phyloP scores from a whole-genome alignment of 176 grass and related monocot genomes.

The Tillandsia leiboldiana region DNA sequence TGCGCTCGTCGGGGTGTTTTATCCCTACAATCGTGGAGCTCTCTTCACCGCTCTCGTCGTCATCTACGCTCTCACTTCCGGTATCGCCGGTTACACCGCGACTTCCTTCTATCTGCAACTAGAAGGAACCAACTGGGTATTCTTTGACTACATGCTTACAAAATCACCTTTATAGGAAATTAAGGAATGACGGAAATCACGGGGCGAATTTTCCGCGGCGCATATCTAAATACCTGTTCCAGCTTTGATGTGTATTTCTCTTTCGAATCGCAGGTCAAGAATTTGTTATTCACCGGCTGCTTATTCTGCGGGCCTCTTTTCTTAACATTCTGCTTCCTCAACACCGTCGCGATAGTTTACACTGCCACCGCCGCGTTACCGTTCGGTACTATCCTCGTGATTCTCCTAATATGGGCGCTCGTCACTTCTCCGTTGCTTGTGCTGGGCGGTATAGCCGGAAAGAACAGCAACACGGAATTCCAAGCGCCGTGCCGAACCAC shows the following conservation, averaged over 20 bases:
- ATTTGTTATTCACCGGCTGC: constrained; percentile 78
- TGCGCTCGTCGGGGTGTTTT: constrained; percentile 80
- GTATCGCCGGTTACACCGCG: constrained; percentile 86
- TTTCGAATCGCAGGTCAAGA: constrained; percentile 68
- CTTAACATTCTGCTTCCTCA: constrained; percentile 89
- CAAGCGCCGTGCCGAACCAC: constrained; percentile 73
- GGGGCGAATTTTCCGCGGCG: too few relatives aligned
- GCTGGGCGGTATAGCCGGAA: constrained; percentile 79
- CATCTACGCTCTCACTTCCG: constrained; percentile 85
- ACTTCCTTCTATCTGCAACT: constrained; percentile 88
- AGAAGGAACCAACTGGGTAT: constrained; percentile 86
- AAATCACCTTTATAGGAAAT: too few relatives aligned
- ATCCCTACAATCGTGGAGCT: constrained; percentile 87
- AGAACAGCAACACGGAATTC: constrained; percentile 85
- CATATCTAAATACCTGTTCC: too few relatives aligned
- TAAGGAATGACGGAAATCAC: too few relatives aligned
- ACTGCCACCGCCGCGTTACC: constrained; percentile 85
- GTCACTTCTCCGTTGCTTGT: constrained; percentile 87
- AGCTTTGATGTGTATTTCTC: constrained; percentile 11
- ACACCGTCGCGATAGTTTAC: constrained; percentile 83
- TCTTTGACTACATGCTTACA: not conserved
- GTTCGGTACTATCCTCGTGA: constrained; percentile 88
- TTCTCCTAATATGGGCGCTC: constrained; percentile 87
- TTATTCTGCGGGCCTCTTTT: constrained; percentile 91
- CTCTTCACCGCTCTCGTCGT: constrained; percentile 97